These are phyloP conservation scores for Peterozyma xylosa DNA, from an alignment of 805 yeast species.

Conservation along the genomic window DNA sequence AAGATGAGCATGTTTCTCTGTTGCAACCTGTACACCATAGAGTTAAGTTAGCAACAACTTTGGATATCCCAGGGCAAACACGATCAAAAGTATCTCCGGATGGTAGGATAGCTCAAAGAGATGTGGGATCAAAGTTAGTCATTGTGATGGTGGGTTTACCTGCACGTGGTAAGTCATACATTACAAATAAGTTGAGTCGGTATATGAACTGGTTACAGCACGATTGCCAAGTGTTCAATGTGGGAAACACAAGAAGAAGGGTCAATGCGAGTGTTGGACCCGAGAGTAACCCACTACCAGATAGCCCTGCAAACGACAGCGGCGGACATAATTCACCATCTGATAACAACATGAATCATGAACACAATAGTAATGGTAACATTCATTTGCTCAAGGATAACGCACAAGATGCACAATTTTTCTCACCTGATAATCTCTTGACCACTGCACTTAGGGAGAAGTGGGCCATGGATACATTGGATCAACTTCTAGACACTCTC, in stretches of 20 bases:
- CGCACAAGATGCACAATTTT: constrained; percentile 75
- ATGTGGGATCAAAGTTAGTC: constrained; percentile 77
- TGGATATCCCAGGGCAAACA: constrained; percentile 90
- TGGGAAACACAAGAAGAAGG: constrained; percentile 87
- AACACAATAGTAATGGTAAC: no score
- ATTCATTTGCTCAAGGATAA: constrained; percentile 7
- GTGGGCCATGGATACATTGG: constrained; percentile 95
- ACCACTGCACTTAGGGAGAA: constrained; percentile 68
- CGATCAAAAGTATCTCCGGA: constrained; percentile 74
- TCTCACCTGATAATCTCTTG: constrained; percentile 68
- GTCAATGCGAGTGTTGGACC: constrained; percentile 64
- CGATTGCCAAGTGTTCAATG: constrained; percentile 85
- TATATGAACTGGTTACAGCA: constrained; percentile 93
- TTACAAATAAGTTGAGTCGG: constrained; percentile 84
- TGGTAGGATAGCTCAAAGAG: constrained; percentile 53
- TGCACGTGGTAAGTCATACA: constrained; percentile 90
- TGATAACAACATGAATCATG: constrained; percentile 5
- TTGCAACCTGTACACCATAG: constrained; percentile 1
- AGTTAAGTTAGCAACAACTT: constrained; percentile 42
- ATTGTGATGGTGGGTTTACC: constrained; percentile 97
- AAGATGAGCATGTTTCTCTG: not conserved
- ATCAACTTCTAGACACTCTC: constrained; percentile 74
- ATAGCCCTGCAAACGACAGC: constrained; percentile 17
- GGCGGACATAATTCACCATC: constrained; percentile 13
- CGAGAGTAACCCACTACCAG: constrained; percentile 55